Evolutionary conservation across 768 basidiomycete species (phyloP), one percentile per base, ranked within the genome.

Genomic region (Krasilnikovozyma curviuscula): DNA sequence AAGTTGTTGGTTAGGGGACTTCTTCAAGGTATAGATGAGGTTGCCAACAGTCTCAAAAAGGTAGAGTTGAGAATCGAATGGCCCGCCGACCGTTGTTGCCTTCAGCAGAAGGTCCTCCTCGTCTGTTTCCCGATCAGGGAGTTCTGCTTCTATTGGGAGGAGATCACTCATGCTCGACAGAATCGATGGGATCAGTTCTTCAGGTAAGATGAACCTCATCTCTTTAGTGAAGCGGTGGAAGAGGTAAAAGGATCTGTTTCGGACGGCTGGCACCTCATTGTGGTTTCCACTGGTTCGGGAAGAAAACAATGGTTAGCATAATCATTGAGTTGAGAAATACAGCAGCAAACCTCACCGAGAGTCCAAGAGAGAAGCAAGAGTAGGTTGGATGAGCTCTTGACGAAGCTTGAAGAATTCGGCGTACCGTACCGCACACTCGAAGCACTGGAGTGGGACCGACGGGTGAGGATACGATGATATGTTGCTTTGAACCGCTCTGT

Each of bases 401-500:
- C 85, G 77, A 21, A 88, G 78, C 64, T 83, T 86, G 77, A 95
- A 97, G 63, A 98, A 97, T 57, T 97, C 93, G 30, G 77, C 74
- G 61, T 97, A 98, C 40, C 93, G 75, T n/a, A 83, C 74, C 10
- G 73, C 74, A 5, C 83, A 81, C 65, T 98, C 93, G 55, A 95
- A 95, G 64, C 83, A 88, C 59, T 91, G 86, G 64, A 89, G 71
- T 7, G 75, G 70, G 18, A 95, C 89, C 12, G 78, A 71, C 27
- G 77, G 76, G 65, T 89, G 81, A 6, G 84, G 86, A 65, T 79
- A 88, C 4, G 72, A 69, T 13, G 78, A 77, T 46, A 95, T 76
- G 29, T 81, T 77, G 21, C 83, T 83, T 57, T 81, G 75, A 34
- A 93, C 75, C 40, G 93, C 75, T 2, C 81, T 74, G 52, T 79